Percentiles rank a stretch among this genome's conserved stretches.
phyloP scores from a whole-genome alignment of 2,329 filamentous ascomycete species.

The Verticillium zaregamsianum region DNA sequence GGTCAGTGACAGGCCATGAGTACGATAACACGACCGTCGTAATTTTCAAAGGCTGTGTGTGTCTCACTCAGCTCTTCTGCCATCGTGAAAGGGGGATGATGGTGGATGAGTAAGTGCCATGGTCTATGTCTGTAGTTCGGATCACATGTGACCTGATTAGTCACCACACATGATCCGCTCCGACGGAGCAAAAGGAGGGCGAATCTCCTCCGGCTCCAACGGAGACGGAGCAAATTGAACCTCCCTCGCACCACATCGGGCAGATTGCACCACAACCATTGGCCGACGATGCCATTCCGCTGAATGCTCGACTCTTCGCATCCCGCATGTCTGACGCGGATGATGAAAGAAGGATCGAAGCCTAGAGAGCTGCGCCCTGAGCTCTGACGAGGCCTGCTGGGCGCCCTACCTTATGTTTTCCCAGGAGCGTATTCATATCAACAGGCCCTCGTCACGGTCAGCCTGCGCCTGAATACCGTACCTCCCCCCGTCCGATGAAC shows the following conservation, averaged over 20 bases:
- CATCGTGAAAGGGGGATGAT: no score
- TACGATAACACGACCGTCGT: no score
- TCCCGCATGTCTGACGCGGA: neutral
- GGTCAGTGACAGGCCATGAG: no score
- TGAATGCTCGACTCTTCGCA: neutral
- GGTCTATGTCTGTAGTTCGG: no score
- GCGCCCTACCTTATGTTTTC: no score
- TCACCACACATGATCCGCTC: neutral
- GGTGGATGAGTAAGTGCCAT: no score
- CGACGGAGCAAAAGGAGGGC: neutral
- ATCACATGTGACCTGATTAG: neutral
- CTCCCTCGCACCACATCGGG: neutral
- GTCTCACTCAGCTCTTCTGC: no score
- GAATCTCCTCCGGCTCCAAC: constrained; percentile 5
- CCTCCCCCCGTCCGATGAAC: neutral
- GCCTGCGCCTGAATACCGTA: neutral
- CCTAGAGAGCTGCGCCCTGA: neutral
- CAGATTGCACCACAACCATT: neutral
- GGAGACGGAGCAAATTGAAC: constrained; percentile 6
- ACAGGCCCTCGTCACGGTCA: neutral
- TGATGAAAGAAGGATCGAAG: neutral
- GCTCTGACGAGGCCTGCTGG: no score
- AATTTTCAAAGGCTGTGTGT: no score
- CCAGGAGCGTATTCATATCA: neutral
- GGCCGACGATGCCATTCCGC: neutral